Base-by-base conservation (phyloP, 2,329 filamentous ascomycete species). In the Lecanosticta acicola region DNA sequence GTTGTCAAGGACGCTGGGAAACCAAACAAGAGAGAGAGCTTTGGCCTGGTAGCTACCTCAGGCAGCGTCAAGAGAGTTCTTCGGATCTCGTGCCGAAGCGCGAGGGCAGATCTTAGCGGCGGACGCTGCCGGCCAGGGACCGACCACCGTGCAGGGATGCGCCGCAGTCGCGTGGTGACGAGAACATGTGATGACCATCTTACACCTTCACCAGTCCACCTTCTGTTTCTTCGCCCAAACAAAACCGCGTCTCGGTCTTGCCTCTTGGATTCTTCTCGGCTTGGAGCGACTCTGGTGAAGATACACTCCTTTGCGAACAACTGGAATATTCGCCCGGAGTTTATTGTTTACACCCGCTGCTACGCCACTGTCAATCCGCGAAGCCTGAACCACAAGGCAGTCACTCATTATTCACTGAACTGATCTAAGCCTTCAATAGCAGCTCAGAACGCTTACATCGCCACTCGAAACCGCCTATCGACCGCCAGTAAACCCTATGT, bases 1-100 rank as follows among this genome's bases (percentile, higher is more conserved):
- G 39, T 41, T 33, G 39, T 32, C 39, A 41, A 4, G 37, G 11
- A 11, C 24, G 24, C 24, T 29, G 24, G n/a, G 24, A 29, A 29
- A 29, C 24, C 11, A 29, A 29, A 29, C 24, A 39, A 35, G 39
- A n/a, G n/a, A n/a, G n/a, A n/a, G n/a, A 42, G 39, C 39, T 42
- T 34, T 29, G 39, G 33, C 39, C 26, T 24, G 14, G 4, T 17
- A 11, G 24, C 24, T 7, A 29, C 24, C 7, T 7, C 24, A 11
- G 24, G 11, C 24, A 11, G 24, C 24, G 24, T 29, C 24, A 29
- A 29, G 24, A 29, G 11, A 29, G 24, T 29, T 29, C 24, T 5
- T 29, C 24, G 24, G 24, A 29, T 29, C 7, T 29, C 24, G 24
- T 5, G 11, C 24, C 24, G 24, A 29, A 11, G 24, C 24, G 24